A percentile compares a stretch with the other conserved stretches of the same genome.
Evolutionary conservation across 2,329 filamentous ascomycete genomes (phyloP).

Genomic region (Samsoniella hepiali): DNA sequence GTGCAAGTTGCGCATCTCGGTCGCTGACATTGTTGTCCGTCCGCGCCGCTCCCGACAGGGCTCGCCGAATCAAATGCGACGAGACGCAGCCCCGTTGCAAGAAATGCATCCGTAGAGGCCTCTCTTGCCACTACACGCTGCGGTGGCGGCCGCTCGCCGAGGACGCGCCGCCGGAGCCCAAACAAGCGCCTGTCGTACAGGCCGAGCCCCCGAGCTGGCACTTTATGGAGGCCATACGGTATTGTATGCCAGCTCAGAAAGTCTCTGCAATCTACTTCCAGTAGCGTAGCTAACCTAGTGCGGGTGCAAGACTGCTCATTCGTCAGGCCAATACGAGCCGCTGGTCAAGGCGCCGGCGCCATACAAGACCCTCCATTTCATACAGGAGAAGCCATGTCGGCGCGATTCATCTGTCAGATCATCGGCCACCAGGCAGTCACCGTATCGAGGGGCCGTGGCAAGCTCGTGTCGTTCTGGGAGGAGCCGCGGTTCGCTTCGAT

Average conservation of each 20-base stretch:
- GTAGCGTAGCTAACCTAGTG: background rate
- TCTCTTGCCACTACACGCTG: background rate
- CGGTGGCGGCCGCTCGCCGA: background rate
- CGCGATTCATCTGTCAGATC: slow-evolving; percentile 5
- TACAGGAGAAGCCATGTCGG: background rate
- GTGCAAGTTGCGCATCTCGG: background rate
- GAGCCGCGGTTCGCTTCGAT: background rate
- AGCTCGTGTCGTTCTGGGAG: background rate
- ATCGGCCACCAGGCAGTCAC: background rate
- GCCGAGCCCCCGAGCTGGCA: background rate
- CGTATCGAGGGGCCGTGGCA: background rate
- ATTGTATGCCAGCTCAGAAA: background rate
- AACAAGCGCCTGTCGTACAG: background rate
- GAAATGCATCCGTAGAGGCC: background rate
- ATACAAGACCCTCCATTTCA: slow-evolving; percentile 1
- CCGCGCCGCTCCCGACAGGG: background rate
- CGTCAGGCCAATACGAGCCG: background rate
- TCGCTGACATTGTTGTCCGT: background rate
- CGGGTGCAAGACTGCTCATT: background rate
- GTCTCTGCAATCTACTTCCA: background rate
- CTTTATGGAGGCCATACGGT: background rate
- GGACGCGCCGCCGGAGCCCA: background rate
- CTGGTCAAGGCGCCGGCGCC: background rate
- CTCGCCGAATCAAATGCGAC: slow-evolving; percentile 2
- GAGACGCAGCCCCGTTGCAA: slow-evolving; percentile 1